Conservation (phyloP, 2,329 filamentous ascomycete species). For the Polychaeton citri region DNA sequence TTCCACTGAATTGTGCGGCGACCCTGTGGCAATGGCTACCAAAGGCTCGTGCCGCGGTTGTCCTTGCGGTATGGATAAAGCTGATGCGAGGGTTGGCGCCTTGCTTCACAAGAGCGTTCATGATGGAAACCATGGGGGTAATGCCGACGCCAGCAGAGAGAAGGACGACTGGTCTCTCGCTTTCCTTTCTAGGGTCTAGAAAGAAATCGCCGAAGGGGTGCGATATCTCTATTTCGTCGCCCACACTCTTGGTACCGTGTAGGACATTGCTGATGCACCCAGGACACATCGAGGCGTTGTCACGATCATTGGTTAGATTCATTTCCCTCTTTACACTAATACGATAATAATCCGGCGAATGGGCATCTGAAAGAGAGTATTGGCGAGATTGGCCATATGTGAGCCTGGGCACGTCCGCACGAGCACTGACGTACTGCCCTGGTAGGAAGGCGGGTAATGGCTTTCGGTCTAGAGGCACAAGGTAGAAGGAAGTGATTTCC, state of each 20-base stretch:
- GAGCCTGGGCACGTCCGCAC: slow-evolving; percentile 43
- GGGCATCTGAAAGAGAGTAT: slow-evolving; percentile 59
- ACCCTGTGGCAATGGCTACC: slow-evolving; percentile 33
- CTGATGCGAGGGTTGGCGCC: slow-evolving; percentile 36
- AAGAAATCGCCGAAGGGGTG: slow-evolving; percentile 49
- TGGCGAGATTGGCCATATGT: slow-evolving; percentile 55
- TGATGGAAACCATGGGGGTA: slow-evolving; percentile 52
- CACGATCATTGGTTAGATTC: slow-evolving; percentile 36
- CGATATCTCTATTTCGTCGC: slow-evolving; percentile 50
- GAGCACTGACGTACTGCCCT: slow-evolving; percentile 60
- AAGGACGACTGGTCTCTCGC: slow-evolving; percentile 45
- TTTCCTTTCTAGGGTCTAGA: slow-evolving; percentile 36
- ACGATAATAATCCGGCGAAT: slow-evolving; percentile 48
- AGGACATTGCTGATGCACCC: slow-evolving; percentile 59
- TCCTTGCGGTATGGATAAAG: slow-evolving; percentile 50
- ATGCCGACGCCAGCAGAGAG: slow-evolving; percentile 57
- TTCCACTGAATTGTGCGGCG: slow-evolving; percentile 30
- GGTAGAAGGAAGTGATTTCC: slow-evolving; percentile 58
- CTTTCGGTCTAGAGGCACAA: slow-evolving; percentile 48
- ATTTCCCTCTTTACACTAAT: slow-evolving; percentile 58
- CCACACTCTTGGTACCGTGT: slow-evolving; percentile 47
- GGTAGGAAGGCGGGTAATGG: slow-evolving; percentile 52
- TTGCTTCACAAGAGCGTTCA: slow-evolving; percentile 38
- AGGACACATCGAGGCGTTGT: slow-evolving; percentile 37
- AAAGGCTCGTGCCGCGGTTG: slow-evolving; percentile 42